These are phyloP conservation scores for Trametes polyzona DNA, from an alignment of 1,284 basidiomycete genomes.

Conservation along the genomic window DNA sequence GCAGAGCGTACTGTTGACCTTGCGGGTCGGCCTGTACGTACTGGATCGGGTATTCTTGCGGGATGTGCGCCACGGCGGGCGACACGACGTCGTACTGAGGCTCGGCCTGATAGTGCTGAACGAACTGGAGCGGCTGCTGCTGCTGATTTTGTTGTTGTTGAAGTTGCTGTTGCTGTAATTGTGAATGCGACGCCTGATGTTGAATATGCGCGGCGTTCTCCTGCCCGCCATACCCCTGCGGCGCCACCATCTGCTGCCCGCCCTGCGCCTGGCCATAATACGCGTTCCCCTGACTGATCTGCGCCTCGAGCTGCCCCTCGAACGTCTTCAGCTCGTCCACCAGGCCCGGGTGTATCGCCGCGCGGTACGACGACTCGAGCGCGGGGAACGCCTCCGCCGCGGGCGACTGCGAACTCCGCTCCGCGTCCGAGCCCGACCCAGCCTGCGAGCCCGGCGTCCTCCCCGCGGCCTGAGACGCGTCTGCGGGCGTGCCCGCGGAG, in stretches of 20 bases:
- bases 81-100: not conserved
- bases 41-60: slow-evolving; percentile 8
- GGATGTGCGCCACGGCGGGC: not conserved
- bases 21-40: slow-evolving; percentile 6
- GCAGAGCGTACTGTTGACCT: slow-evolving; percentile 1
- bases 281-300: slow-evolving; percentile 41
- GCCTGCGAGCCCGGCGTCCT: slow-evolving; percentile 13
- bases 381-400: slow-evolving; percentile 26
- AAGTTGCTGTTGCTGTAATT: slow-evolving; percentile 23
- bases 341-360: slow-evolving; percentile 57
- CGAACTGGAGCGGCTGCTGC: slow-evolving; percentile 1
- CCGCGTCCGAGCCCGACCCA: slow-evolving; percentile 14
- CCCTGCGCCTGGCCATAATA: slow-evolving; percentile 13
- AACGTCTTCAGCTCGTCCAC: slow-evolving; percentile 62
- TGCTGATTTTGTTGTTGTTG: slow-evolving; percentile 15
- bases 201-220: not conserved
- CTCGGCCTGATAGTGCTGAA: slow-evolving; percentile 2
- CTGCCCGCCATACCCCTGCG: not conserved
- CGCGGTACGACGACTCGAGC: slow-evolving; percentile 32
- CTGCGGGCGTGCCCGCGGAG: slow-evolving; percentile 21
- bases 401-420: slow-evolving; percentile 17
- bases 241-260: not conserved
- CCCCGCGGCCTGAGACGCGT: too few species aligned
- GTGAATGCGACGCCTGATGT: slow-evolving; percentile 17
- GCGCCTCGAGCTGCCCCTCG: slow-evolving; percentile 57